Evolutionary conservation across 208 protist species (phyloP).

Genomic region (Wallacemonas sp.): DNA sequence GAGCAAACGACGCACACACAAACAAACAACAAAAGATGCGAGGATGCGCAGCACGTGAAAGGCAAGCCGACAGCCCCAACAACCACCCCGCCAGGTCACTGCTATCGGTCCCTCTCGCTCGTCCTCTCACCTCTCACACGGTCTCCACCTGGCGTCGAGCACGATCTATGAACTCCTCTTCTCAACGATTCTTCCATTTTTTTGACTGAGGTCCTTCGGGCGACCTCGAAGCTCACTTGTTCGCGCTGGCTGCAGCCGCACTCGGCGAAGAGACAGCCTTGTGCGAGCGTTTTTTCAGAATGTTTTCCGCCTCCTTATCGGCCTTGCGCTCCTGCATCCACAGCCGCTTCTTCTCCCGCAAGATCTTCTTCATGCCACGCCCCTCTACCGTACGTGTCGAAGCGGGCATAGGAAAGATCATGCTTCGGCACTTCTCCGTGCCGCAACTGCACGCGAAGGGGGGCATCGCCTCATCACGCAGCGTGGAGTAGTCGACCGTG

Average conservation of each 20-base stretch:
- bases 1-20: no score
- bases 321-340: conserved; percentile 77
- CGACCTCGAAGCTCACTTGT: no score
- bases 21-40: no score
- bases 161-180: no score
- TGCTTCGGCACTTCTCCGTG: conserved; percentile 75
- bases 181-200: no score
- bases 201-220: no score
- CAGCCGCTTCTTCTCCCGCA: conserved; percentile 71
- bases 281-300: conserved; percentile 66
- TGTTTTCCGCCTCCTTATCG: conserved; percentile 62
- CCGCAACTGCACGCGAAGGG: conserved; percentile 82
- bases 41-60: no score
- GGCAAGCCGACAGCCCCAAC: no score
- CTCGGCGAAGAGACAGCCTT: not conserved
- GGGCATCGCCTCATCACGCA: conserved; percentile 80
- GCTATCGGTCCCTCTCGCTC: no score
- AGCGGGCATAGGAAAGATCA: conserved; percentile 74
- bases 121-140: no score
- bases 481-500: conserved; percentile 83
- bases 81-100: no score
- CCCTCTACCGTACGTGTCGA: conserved; percentile 66
- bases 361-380: conserved; percentile 46
- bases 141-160: no score
- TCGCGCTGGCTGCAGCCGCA: not conserved